These are phyloP conservation scores for Pelagomonas calceolata DNA, from an alignment of 108 stramenopile genomes.

Conservation along the genomic window DNA sequence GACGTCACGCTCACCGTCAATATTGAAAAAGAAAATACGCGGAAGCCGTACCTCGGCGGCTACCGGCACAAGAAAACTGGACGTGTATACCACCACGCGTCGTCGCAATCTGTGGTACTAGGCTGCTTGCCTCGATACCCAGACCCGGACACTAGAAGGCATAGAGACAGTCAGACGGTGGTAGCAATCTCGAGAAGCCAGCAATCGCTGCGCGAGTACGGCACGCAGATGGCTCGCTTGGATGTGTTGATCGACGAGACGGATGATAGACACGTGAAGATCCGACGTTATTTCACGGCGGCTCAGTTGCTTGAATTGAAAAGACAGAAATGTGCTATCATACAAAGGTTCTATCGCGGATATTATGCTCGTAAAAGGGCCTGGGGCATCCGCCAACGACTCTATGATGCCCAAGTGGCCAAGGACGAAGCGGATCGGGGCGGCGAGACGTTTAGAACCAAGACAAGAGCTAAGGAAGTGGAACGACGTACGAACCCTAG, in stretches of 20 bases:
- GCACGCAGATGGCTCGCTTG: slow-evolving; percentile 40
- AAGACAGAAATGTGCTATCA: slow-evolving; percentile 12
- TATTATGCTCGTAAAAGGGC: slow-evolving; percentile 31
- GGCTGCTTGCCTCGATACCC: slow-evolving; percentile 5
- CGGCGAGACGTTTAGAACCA: slow-evolving; percentile 1
- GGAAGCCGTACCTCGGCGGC: slow-evolving; percentile 44
- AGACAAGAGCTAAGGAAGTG: slow-evolving; percentile 20
- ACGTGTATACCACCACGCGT: slow-evolving; percentile 40
- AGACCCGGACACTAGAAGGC: slow-evolving; percentile 16
- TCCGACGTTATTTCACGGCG: slow-evolving; percentile 40
- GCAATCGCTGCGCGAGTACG: slow-evolving; percentile 38
- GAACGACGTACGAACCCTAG: slow-evolving; percentile 37
- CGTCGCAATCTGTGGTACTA: slow-evolving; percentile 26
- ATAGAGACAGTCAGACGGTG: slow-evolving; percentile 46
- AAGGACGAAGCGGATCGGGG: slow-evolving; percentile 4
- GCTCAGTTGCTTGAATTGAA: slow-evolving; percentile 32
- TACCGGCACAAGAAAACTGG: slow-evolving; percentile 41
- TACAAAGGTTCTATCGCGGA: slow-evolving; percentile 49
- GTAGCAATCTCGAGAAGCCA: slow-evolving; percentile 13
- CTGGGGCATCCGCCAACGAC: slow-evolving; percentile 20
- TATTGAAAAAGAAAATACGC: neutral
- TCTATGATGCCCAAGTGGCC: slow-evolving; percentile 9
- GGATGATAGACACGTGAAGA: slow-evolving; percentile 9
- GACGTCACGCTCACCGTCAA: neutral
- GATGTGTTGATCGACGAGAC: slow-evolving; percentile 35